Evolutionary conservation across 2,329 filamentous ascomycete species (phyloP), one percentile per base, ranked within the genome.

Genomic region (Neofusicoccum umdonicola): DNA sequence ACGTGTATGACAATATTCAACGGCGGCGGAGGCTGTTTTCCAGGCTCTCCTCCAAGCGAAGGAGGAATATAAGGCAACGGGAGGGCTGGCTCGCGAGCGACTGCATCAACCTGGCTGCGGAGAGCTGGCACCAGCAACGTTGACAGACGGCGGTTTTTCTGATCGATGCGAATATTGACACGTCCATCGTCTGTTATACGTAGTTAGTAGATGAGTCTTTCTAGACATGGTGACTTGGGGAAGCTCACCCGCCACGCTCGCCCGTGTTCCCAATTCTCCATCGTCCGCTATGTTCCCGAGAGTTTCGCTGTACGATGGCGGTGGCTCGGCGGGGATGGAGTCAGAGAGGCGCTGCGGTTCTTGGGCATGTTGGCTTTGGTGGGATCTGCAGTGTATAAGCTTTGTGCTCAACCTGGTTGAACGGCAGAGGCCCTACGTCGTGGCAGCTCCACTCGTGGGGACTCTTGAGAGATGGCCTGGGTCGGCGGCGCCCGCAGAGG

Each of bases 51-150:
- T 62, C 88, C 89, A 2, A 93, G 81, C 44, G 85, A 88, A n/a
- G 89, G 86, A 1, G 90, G 90, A 47, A 93, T 88, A 70, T 92
- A 92, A 37, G 87, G 83, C 1, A 88, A 87, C 31, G 89, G 88
- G 2, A 88, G 83, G 65, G 82, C 79, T 27, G 80, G 78, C 62
- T 87, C 83, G 48, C 84, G 78, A 41, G 81, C 79, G 22, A 76
- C 77, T 22, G 39, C 47, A 19, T 60, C 61, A n/a, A 78, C 70
- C 65, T 79, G 74, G 13, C 71, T 73, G 31, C 77, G 74, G 39
- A 79, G 71, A 48, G 77, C 75, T 1, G 76, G 76, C n/a, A 70
- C 69, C 60, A 79, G 72, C 64, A 79, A 64, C 45, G 73, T 72
- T 9, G 77, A 77, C 3, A 79, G 68, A 11, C 71, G 70, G 15